Conservation (phyloP, 2,329 filamentous ascomycete genomes). For the Emergomyces pasteurianus region DNA sequence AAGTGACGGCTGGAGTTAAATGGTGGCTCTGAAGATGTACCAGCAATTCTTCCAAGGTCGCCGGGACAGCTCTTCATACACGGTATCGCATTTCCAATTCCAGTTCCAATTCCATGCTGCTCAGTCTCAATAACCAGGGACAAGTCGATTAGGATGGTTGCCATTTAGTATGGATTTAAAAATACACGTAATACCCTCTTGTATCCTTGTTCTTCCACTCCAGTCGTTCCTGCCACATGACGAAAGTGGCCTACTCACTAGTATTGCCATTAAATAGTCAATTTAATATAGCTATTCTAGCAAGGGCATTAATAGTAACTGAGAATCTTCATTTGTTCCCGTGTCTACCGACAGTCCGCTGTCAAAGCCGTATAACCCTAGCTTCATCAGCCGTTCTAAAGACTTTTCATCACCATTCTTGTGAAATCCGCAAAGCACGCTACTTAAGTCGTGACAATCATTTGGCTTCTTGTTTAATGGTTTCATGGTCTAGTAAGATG, state of each 20-base stretch:
- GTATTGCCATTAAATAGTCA: not conserved
- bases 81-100: not conserved
- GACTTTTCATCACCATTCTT: not conserved
- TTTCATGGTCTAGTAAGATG: not conserved
- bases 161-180: not conserved
- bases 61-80: not conserved
- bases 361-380: not conserved
- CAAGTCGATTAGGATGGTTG: not conserved
- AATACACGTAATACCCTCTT: not conserved
- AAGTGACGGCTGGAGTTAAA: conserved; percentile 4
- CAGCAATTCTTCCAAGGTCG: not conserved
- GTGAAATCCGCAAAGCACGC: not conserved
- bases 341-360: not conserved
- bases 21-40: conserved; percentile 1
- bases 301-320: not conserved
- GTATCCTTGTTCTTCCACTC: not conserved
- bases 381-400: not conserved
- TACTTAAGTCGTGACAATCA: not conserved
- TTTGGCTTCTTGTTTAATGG: not conserved
- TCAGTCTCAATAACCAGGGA: not conserved
- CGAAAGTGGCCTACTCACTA: not conserved
- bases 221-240: not conserved
- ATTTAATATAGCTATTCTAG: no score
- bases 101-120: not conserved
- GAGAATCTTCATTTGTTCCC: not conserved